Percentiles rank a stretch among this genome's conserved stretches.
These are phyloP conservation scores for Aureobasidium subglaciale DNA, from an alignment of 2,329 filamentous ascomycete genomes.

Conservation along the genomic window DNA sequence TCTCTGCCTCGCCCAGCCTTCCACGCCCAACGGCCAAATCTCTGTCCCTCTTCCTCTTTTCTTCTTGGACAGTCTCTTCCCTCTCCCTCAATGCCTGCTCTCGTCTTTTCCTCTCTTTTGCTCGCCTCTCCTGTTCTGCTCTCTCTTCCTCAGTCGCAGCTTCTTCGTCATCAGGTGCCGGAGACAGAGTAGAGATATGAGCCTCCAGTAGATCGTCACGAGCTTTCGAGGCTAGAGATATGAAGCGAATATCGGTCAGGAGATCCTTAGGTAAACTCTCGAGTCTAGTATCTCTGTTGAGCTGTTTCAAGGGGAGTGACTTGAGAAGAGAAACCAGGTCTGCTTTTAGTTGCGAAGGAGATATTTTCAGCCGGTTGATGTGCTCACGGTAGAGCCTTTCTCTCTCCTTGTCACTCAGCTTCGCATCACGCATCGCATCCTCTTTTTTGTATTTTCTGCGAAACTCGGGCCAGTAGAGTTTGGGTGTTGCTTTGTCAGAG, in stretches of 20 bases:
- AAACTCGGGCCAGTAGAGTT: constrained; percentile 97
- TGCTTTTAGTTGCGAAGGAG: constrained; percentile 58
- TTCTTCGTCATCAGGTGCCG: constrained; percentile 44
- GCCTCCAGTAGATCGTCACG: constrained; percentile 60
- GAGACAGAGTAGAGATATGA: constrained; percentile 57
- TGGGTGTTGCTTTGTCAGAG: constrained; percentile 73
- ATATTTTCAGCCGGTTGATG: constrained; percentile 57
- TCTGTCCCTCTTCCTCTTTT: constrained; percentile 20
- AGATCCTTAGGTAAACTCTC: constrained; percentile 56
- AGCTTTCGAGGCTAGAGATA: constrained; percentile 54
- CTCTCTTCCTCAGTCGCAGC: constrained; percentile 29
- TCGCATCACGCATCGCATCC: constrained; percentile 65
- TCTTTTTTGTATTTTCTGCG: constrained; percentile 84
- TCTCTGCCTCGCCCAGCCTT: constrained; percentile 60
- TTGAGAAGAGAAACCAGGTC: constrained; percentile 62
- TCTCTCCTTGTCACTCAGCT: constrained; percentile 56
- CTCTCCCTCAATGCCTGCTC: constrained; percentile 61
- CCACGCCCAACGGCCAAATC: constrained; percentile 26
- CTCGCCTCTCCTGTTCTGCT: constrained; percentile 47
- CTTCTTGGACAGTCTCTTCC: constrained; percentile 34
- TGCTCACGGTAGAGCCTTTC: constrained; percentile 76
- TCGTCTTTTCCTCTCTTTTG: constrained; percentile 44
- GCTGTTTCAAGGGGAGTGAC: constrained; percentile 47
- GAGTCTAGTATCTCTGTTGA: constrained; percentile 54
- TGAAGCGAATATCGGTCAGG: constrained; percentile 61